Evolutionary conservation across 805 yeast genomes (phyloP).

Genomic region (Wickerhamomyces chaumierensis): DNA sequence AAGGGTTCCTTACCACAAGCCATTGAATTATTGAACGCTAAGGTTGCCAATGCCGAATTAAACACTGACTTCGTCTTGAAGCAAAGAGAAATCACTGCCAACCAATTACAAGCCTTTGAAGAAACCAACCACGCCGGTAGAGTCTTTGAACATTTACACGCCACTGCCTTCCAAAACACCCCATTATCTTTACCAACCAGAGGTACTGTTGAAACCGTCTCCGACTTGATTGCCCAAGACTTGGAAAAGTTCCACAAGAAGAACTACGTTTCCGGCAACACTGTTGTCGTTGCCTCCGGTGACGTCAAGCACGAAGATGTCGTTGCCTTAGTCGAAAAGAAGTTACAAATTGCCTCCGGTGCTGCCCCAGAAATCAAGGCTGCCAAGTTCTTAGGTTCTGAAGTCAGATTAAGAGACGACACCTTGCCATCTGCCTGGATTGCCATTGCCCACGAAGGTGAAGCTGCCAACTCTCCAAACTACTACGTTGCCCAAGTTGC

Average conservation of each 20-base stretch:
- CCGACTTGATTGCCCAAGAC: slow-evolving; percentile 48
- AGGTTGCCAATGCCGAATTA: slow-evolving; percentile 25
- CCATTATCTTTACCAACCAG: slow-evolving; percentile 65
- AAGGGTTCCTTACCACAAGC: slow-evolving; percentile 42
- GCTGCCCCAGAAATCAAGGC: slow-evolving; percentile 35
- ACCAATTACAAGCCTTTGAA: slow-evolving; percentile 45
- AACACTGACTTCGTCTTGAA: slow-evolving; percentile 34
- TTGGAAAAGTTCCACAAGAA: slow-evolving; percentile 41
- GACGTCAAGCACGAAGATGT: slow-evolving; percentile 58
- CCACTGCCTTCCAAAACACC: slow-evolving; percentile 82
- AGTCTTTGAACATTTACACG: slow-evolving; percentile 64
- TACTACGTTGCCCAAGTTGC: slow-evolving; percentile 68
- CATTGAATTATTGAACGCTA: slow-evolving; percentile 36
- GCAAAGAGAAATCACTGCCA: slow-evolving; percentile 34
- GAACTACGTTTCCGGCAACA: slow-evolving; percentile 51
- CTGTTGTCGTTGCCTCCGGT: slow-evolving; percentile 64
- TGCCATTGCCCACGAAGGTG: slow-evolving; percentile 67
- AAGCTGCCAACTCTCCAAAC: slow-evolving; percentile 48
- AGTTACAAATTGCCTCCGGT: slow-evolving; percentile 39
- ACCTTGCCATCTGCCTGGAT: slow-evolving; percentile 73
- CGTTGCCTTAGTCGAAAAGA: slow-evolving; percentile 51
- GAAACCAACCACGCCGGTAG: slow-evolving; percentile 37
- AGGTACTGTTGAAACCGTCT: slow-evolving; percentile 62
- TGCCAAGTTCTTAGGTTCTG: slow-evolving; percentile 73
- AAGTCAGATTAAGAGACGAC: slow-evolving; percentile 81